Conservation (phyloP, 2,329 filamentous ascomycete species). For the Alternaria arborescens region DNA sequence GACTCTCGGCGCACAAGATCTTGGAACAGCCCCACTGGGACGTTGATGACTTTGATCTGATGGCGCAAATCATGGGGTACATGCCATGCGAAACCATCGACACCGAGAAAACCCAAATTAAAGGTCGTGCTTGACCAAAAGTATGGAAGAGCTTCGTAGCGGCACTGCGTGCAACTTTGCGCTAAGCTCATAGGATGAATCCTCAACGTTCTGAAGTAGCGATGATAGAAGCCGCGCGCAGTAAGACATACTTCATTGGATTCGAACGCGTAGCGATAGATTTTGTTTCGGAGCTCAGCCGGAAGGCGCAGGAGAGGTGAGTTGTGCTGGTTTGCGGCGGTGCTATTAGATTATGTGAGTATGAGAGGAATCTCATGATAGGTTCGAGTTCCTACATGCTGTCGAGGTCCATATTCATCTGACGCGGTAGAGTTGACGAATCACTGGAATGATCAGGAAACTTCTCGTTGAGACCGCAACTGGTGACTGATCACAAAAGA, state of each 20-base stretch:
- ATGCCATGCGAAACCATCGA: neutral
- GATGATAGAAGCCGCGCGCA: too few species aligned
- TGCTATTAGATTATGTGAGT: neutral
- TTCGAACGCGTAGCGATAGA: neutral
- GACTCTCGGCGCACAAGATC: neutral
- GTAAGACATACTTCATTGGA: neutral
- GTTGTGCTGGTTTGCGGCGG: neutral
- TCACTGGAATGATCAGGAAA: too few species aligned
- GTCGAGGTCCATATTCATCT: neutral
- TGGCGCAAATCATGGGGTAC: neutral
- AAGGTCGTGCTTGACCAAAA: neutral
- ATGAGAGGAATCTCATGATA: too few species aligned
- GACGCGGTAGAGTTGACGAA: too few species aligned
- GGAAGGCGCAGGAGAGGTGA: constrained; percentile 1
- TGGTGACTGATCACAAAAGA: too few species aligned
- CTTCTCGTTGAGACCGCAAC: too few species aligned
- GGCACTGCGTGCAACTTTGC: neutral
- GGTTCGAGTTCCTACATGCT: neutral
- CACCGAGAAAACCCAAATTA: too few species aligned
- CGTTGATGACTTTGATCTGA: neutral
- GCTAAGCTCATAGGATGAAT: neutral
- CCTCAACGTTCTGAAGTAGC: too few species aligned
- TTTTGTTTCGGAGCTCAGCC: neutral
- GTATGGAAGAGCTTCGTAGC: neutral
- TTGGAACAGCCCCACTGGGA: neutral